Evolutionary conservation across 2,329 filamentous ascomycete genomes (phyloP), one percentile per base, ranked within the genome.

Genomic region (Penicillium psychrosexuale): DNA sequence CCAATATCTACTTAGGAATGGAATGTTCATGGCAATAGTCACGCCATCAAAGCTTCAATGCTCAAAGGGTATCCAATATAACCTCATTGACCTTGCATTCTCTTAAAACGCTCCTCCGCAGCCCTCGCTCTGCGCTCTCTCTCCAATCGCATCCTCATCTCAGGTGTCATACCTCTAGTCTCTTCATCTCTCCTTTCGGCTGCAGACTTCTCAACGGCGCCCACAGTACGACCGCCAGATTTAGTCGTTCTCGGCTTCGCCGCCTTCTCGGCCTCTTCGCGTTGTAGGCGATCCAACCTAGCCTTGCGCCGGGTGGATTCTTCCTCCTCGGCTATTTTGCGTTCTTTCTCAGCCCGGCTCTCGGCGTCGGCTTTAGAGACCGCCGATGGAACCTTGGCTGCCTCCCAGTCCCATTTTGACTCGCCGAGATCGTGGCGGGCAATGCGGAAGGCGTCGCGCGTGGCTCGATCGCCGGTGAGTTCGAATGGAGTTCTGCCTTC

Each of bases 401-500:
- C 78, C 3, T 89, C 84, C 94, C 94, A 99, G 61, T 90, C 77
- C 84, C 88, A 96, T 17, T 78, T 82, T 0, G 71, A 70, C 69
- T 96, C 91, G 15, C 91, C 92, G 1, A 97, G 79, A 67, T 95
- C 89, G 31, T 84, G 82, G 7, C 94, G 88, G 4, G 91, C 91
- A 2, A 97, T 84, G 2, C 94, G 88, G 76, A 99, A 99, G 0
- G 92, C 90, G 68, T 97, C 92, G 1, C 93, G 85, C 0, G 92
- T 97, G 2, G 86, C 75, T 5, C 91, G 84, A 69, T 97, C 91
- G 39, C 93, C 91, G 0, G 90, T 85, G 1, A 99, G 82, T 52
- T 96, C 91, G 69, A 96, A 97, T 0, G 94, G 75, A 0, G 90
- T 89, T 70, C 89, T 91, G n/a, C 88, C 89, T 58, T 97, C 91